Percentiles rank a stretch among this genome's conserved stretches.
These are phyloP conservation scores for Diplotaxis tenuifolia DNA, from an alignment of 345 rosid species.

Conservation along the genomic window DNA sequence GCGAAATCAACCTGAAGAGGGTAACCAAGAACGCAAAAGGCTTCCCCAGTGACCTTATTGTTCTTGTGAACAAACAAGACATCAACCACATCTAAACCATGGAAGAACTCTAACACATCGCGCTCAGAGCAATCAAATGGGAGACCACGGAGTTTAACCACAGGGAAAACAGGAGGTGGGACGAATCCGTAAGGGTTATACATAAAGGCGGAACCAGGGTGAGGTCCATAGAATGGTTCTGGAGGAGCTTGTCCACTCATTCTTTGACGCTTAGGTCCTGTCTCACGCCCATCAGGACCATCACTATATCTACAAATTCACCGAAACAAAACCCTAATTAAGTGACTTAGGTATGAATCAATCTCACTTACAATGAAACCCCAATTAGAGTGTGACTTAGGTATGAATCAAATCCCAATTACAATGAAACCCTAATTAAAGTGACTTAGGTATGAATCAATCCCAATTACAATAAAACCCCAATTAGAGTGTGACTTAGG, in stretches of 20 bases:
- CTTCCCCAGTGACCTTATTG: conserved; percentile 82
- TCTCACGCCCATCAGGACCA: conserved; percentile 75
- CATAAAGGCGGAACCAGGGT: conserved; percentile 73
- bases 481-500: background rate
- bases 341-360: conserved; percentile 5
- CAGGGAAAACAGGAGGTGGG: conserved; percentile 72
- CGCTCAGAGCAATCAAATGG: conserved; percentile 86
- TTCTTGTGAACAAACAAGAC: conserved; percentile 85
- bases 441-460: conserved; percentile 6
- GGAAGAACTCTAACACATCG: conserved; percentile 85
- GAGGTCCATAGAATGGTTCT: conserved; percentile 55
- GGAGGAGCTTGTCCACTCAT: conserved; percentile 78
- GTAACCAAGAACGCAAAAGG: conserved; percentile 73
- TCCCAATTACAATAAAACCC: background rate
- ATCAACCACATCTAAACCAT: conserved; percentile 83
- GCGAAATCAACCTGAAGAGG: conserved; percentile 97
- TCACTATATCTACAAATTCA: conserved; percentile 47
- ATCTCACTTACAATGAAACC: background rate
- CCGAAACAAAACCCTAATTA: too few species aligned
- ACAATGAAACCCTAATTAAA: background rate
- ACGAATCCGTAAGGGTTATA: conserved; percentile 47
- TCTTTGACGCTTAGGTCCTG: conserved; percentile 89
- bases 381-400: background rate
- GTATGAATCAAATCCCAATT: background rate
- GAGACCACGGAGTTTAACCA: conserved; percentile 90